Conservation (phyloP, 345 rosid species). For the Eucalyptus rudis region DNA sequence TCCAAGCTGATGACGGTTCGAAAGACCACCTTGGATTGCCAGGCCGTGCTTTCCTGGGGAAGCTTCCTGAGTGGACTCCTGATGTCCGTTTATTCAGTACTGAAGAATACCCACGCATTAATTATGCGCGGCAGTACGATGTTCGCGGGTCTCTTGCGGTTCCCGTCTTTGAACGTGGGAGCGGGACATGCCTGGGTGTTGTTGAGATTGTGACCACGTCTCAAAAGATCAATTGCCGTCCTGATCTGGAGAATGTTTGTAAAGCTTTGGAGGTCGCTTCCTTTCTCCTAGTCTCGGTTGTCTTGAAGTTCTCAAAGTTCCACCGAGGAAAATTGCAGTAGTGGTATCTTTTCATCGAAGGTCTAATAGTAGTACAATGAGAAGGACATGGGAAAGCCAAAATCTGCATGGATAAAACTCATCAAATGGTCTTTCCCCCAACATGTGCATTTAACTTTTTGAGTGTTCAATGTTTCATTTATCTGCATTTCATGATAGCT, state of each 20-base stretch:
- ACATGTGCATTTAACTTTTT: background rate
- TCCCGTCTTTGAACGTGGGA: conserved; percentile 68
- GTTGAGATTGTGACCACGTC: conserved; percentile 74
- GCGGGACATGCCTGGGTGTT: conserved; percentile 73
- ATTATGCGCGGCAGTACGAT: conserved; percentile 40
- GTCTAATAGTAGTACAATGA: background rate
- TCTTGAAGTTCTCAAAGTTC: background rate
- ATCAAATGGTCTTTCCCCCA: background rate
- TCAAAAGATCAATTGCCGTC: conserved; percentile 43
- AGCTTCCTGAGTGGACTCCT: conserved; percentile 91
- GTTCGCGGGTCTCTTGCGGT: conserved; percentile 78
- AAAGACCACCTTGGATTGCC: conserved; percentile 61
- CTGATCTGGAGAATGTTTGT: conserved; percentile 68
- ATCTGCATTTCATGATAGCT: background rate
- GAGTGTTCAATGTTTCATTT: background rate
- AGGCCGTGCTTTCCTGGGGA: conserved; percentile 64
- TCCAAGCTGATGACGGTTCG: conserved; percentile 60
- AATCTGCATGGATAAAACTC: background rate
- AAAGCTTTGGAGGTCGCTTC: conserved; percentile 77
- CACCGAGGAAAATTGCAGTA: background rate
- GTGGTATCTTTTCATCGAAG: background rate
- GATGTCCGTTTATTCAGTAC: conserved; percentile 76
- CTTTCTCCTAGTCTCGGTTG: background rate
- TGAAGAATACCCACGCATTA: conserved; percentile 67
- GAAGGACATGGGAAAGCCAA: background rate